A percentile compares a stretch with the other conserved stretches of the same genome.
These are phyloP conservation scores for Glutinoglossum americanum DNA, from an alignment of 495 filamentous ascomycete species.

Conservation along the genomic window DNA sequence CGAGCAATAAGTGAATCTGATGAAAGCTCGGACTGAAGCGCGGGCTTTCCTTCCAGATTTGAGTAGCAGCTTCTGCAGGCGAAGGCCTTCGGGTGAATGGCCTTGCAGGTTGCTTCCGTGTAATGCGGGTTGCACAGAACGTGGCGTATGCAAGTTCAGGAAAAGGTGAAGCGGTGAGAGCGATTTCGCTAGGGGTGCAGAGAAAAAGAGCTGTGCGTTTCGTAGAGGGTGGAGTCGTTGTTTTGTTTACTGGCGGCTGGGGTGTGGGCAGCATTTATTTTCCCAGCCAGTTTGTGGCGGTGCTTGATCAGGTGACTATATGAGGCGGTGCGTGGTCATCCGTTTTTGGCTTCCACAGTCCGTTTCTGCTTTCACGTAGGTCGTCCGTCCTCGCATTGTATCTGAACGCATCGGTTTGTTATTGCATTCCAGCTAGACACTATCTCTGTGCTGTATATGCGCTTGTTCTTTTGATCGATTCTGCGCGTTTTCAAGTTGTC, in stretches of 20 bases:
- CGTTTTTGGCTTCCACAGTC: neutral
- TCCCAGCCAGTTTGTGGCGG: neutral
- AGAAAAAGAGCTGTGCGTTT: neutral
- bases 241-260: neutral
- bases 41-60: slow-evolving; percentile 1
- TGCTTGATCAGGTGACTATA: neutral
- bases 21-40: neutral
- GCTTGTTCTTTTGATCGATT: neutral
- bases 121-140: neutral
- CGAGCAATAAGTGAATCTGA: neutral
- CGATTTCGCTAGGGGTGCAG: neutral
- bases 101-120: neutral
- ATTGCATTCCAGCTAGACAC: neutral
- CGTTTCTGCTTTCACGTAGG: slow-evolving; percentile 1
- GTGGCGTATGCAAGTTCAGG: neutral
- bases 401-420: neutral
- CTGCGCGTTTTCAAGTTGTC: neutral
- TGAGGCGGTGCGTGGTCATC: neutral
- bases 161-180: neutral
- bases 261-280: neutral
- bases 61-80: neutral
- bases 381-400: neutral
- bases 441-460: neutral
- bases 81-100: neutral
- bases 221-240: neutral